Base-by-base conservation (phyloP, 2,329 filamentous ascomycete genomes). In the Ophiostoma ulmi region DNA sequence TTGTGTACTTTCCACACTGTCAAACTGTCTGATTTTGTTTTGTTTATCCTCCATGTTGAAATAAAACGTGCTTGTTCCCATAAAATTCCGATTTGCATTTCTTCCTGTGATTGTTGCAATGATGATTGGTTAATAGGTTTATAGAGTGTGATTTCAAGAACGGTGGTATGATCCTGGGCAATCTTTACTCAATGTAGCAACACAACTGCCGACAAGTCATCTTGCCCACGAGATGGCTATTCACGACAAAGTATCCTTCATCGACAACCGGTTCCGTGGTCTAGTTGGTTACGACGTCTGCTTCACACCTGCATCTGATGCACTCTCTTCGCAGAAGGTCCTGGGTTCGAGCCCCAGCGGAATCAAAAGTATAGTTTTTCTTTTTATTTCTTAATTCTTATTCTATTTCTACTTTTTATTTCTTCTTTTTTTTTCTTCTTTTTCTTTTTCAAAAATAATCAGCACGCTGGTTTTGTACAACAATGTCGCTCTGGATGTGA, bases 251-350 rank as follows among this genome's bases (percentile, higher is more conserved):
- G 5, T 13, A 58, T n/a, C 22, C 52, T 58, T 58, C 52, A 58
- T 58, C 52, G 52, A 58, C 26, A 58, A 22, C 52, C 52, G 52
- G 52, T 58, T 58, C 52, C 52, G 52, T 58, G 52, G 52, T 58
- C 52, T 58, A 58, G 52, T 58, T 58, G 52, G 52, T 58, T 26
- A 58, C 52, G 52, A 58, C 52, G 52, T 58, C 52, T 58, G 52
- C 52, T 58, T 58, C 52, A 58, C 52, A 58, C n/a, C 52, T 26
- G 52, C n/a, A 58, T 22, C 2, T 4, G 7, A 58, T 58, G 52
- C 52, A 58, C 52, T 58, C 22, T 22, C 22, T 31, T 58, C 52
- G 52, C 52, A 58, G 52, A 58, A 58, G 52, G 52, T 58, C 52
- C 52, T 58, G 52, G 52, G 52, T 58, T 58, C 52, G 52, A 58